phyloP scores from a whole-genome alignment of 495 filamentous ascomycete species.

The Podospora tetraspora region DNA sequence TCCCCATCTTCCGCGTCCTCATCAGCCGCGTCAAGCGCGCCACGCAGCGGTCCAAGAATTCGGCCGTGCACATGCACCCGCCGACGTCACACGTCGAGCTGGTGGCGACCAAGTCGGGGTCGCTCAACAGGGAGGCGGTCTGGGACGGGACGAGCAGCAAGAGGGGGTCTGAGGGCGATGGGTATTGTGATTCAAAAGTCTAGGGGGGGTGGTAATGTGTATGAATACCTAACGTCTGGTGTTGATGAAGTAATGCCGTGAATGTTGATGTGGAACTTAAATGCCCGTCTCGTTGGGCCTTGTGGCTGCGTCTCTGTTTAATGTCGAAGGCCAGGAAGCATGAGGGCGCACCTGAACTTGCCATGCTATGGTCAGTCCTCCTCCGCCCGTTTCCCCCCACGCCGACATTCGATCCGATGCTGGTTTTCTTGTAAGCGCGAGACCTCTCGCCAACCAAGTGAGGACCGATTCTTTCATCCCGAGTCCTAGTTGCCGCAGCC shows the following conservation, averaged over 20 bases:
- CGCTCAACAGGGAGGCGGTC: background rate
- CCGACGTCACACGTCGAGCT: slow-evolving; percentile 5
- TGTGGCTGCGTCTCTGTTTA: background rate
- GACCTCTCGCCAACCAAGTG: too few relatives aligned
- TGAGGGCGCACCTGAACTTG: too few relatives aligned
- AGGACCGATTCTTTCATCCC: too few relatives aligned
- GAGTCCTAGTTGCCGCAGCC: too few relatives aligned
- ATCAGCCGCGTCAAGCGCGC: slow-evolving; percentile 3
- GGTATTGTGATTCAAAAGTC: background rate
- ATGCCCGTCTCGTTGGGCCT: too few relatives aligned
- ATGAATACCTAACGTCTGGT: background rate
- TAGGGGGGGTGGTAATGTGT: background rate
- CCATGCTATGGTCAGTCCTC: too few relatives aligned
- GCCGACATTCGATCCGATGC: too few relatives aligned
- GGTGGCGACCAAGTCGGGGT: slow-evolving; percentile 1
- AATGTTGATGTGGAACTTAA: background rate
- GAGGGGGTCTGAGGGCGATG: background rate
- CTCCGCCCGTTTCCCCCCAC: too few relatives aligned
- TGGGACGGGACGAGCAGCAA: background rate
- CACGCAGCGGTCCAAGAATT: background rate
- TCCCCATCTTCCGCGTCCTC: slow-evolving; percentile 11
- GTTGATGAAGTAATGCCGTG: background rate
- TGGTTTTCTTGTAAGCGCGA: too few relatives aligned
- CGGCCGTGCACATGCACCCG: slow-evolving; percentile 1
- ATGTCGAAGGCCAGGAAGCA: too few relatives aligned